Evolutionary conservation across 2,329 filamentous ascomycete species (phyloP), one percentile per base, ranked within the genome.

Genomic region (Teratosphaeriaceae sp.): DNA sequence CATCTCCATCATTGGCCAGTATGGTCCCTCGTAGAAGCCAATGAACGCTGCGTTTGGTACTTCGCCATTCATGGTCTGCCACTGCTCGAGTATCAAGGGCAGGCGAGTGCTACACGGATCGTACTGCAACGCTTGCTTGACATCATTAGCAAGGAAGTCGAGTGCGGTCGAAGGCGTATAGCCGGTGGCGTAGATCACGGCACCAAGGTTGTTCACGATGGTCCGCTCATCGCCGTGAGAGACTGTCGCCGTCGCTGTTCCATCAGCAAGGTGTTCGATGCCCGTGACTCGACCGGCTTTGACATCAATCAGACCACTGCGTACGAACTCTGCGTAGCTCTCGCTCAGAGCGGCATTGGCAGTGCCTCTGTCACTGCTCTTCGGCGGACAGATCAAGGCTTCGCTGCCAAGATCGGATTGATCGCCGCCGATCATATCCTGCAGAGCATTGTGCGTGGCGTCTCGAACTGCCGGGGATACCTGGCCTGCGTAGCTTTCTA

Each of bases 1-100:
- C 82, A 88, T 85, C 61, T 92, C 86, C 74, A 90, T 88, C 0
- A 88, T 80, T 1, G 84, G 84, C 87, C 87, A 94, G 60, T 87
- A 92, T 0, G 86, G 85, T 0, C 84, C 84, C 47, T 87, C 76
- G 58, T 94, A 94, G 63, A 88, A 88, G 0, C 87, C 87, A 1
- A 92, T 81, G 54, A 92, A 89, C 0, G 84, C 85, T 0, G 92
- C 65, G 5, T 75, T 76, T 0, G 81, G 75, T 0, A 88, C 62
- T 0, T 70, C 65, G 45, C 82, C 77, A 3, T 29, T 51, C 9
- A 44, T 52, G 2, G 58, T 61, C 39, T 62, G 59, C 57, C 57
- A 62, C n/a, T 55, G 80, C 18, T 82, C 78, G 1, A 92, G 69
- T 0, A 83, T 75, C 1, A 86, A 60, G 0, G 82, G 80, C n/a